A percentile compares a stretch with the other conserved stretches of the same genome.
Evolutionary conservation across 2,329 filamentous ascomycete genomes (phyloP).

Genomic region (Didymosphaeria variabile): DNA sequence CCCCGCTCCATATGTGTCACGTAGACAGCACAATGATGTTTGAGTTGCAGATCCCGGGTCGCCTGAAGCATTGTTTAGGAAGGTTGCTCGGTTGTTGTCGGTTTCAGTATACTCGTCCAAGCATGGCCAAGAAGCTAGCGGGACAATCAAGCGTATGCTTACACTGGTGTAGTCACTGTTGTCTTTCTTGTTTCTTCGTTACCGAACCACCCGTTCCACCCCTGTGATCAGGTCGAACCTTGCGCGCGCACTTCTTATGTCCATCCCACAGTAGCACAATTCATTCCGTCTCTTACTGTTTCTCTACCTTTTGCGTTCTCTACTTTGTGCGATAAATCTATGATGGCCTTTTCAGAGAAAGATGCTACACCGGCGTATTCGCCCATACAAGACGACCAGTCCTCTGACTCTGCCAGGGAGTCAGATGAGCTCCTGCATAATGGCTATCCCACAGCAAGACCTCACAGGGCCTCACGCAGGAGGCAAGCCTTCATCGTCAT

Average conservation of each 20-base stretch:
- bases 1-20: neutral
- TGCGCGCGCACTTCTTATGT: slow-evolving; percentile 1
- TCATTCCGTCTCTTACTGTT: neutral
- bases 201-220: neutral
- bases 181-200: slow-evolving; percentile 10
- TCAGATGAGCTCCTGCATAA: slow-evolving; percentile 9
- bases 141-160: slow-evolving; percentile 1
- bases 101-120: neutral
- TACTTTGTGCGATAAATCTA: neutral
- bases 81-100: neutral
- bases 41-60: slow-evolving; percentile 3
- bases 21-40: neutral
- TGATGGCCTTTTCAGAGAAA: slow-evolving; percentile 7
- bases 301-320: neutral
- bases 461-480: slow-evolving; percentile 3
- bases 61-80: slow-evolving; percentile 4
- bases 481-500: slow-evolving; percentile 1
- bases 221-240: neutral
- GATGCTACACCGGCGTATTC: slow-evolving; percentile 8
- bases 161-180: neutral
- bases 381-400: slow-evolving; percentile 8
- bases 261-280: neutral
- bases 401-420: slow-evolving; percentile 8
- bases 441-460: slow-evolving; percentile 2
- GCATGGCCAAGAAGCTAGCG: neutral